Evolutionary conservation across 495 filamentous ascomycete species (phyloP).

Genomic region (Monascus purpureus): DNA sequence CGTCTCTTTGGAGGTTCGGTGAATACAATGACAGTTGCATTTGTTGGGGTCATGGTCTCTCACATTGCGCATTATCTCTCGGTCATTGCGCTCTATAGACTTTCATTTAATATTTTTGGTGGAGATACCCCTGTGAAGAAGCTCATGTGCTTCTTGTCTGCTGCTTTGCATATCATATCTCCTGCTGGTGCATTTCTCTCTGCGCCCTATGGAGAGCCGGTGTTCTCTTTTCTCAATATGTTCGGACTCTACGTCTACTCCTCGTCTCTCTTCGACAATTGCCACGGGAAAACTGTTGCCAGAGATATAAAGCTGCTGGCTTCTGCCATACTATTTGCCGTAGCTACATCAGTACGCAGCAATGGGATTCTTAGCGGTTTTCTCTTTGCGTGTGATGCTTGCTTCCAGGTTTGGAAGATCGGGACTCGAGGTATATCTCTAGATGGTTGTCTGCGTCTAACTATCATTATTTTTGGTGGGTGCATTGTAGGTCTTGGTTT

Average conservation of each 20-base stretch:
- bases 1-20: not conserved
- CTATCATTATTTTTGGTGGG: constrained; percentile 49
- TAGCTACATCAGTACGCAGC: constrained; percentile 62
- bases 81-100: constrained; percentile 52
- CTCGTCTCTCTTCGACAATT: constrained; percentile 30
- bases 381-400: constrained; percentile 47
- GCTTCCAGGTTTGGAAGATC: constrained; percentile 16
- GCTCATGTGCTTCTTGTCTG: constrained; percentile 48
- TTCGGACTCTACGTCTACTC: constrained; percentile 57
- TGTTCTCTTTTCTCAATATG: constrained; percentile 69
- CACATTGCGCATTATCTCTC: constrained; percentile 63
- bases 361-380: constrained; percentile 82
- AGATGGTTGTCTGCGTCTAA: constrained; percentile 27
- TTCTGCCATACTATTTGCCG: constrained; percentile 54
- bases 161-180: constrained; percentile 63
- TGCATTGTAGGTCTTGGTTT: constrained; percentile 50
- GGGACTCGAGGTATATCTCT: constrained; percentile 14
- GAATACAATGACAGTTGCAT: constrained; percentile 10
- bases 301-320: constrained; percentile 38
- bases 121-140: constrained; percentile 12
- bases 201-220: constrained; percentile 70
- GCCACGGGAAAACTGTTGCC: constrained; percentile 6
- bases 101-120: constrained; percentile 25
- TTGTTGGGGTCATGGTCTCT: constrained; percentile 49
- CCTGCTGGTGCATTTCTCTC: constrained; percentile 85